Percentiles rank a stretch among this genome's conserved stretches.
Evolutionary conservation across 345 rosid genomes (phyloP).

Genomic region (Citrus unshiu): DNA sequence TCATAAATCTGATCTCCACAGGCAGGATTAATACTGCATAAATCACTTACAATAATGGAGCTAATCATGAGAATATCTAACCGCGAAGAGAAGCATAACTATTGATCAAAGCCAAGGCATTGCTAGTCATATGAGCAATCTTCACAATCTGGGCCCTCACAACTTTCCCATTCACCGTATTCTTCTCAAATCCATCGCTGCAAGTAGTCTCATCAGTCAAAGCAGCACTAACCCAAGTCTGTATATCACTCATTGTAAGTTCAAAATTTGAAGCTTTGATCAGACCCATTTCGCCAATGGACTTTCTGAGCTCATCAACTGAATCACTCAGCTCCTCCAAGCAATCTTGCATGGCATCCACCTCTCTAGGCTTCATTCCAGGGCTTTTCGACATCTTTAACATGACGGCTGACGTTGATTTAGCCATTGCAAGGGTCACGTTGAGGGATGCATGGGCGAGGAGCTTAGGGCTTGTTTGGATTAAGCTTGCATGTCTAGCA

Average conservation of each 20-base stretch:
- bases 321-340: constrained; percentile 56
- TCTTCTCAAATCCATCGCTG: constrained; percentile 58
- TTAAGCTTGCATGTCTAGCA: constrained; percentile 41
- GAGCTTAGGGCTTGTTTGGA: constrained; percentile 67
- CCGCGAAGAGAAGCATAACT: constrained; percentile 47
- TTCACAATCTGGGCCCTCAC: constrained; percentile 40
- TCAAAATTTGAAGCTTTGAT: constrained; percentile 27
- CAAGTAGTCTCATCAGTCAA: constrained; percentile 71
- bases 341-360: constrained; percentile 60
- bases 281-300: constrained; percentile 51
- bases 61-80: constrained; percentile 9
- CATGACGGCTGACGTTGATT: constrained; percentile 40
- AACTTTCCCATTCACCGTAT: constrained; percentile 34
- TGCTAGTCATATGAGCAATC: constrained; percentile 63
- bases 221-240: constrained; percentile 84
- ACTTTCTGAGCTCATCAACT: constrained; percentile 50
- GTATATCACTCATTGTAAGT: constrained; percentile 44
- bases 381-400: constrained; percentile 35
- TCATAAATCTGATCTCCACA: background rate
- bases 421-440: constrained; percentile 47
- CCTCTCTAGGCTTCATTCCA: constrained; percentile 47
- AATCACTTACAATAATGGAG: background rate
- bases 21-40: background rate
- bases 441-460: constrained; percentile 65
- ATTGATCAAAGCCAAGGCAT: constrained; percentile 73